phyloP scores from a whole-genome alignment of 345 rosid species.

The Psidium friedrichsthalianum region DNA sequence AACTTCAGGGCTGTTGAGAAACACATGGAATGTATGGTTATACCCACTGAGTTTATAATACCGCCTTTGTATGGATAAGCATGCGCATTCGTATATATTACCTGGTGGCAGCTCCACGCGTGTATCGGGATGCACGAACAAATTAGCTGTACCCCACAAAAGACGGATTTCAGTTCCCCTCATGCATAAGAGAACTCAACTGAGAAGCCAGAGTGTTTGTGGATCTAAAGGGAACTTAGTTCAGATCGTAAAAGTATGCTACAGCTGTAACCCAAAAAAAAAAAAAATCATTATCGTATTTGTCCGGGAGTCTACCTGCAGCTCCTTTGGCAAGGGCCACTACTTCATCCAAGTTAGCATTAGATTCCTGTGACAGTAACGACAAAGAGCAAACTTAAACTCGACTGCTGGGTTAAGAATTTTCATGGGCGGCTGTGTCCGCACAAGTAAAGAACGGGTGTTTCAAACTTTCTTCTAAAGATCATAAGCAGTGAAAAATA shows the following conservation, averaged over 20 bases:
- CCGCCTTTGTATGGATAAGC: not conserved
- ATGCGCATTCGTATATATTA: slow-evolving; percentile 1
- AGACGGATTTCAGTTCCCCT: slow-evolving; percentile 71
- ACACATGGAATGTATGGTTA: not conserved
- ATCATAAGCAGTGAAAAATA: not conserved
- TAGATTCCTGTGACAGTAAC: slow-evolving; percentile 49
- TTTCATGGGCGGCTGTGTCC: not conserved
- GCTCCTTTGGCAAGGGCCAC: slow-evolving; percentile 89
- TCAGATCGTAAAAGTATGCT: not conserved
- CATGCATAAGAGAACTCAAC: not conserved
- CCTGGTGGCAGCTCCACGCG: slow-evolving; percentile 99
- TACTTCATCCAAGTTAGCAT: slow-evolving; percentile 85
- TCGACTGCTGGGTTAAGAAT: not conserved
- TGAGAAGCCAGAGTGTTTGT: not conserved
- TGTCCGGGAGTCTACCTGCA: slow-evolving; percentile 31
- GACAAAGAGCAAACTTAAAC: not conserved
- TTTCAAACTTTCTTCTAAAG: not conserved
- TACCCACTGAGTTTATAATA: not conserved
- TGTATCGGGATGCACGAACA: slow-evolving; percentile 86
- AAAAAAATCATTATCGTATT: not conserved
- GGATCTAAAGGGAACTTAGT: not conserved
- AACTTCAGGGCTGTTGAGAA: slow-evolving; percentile 51
- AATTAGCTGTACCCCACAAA: slow-evolving; percentile 94
- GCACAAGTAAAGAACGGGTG: not conserved
- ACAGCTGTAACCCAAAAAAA: not conserved